Evolutionary conservation across 306 rosid species (phyloP).

Genomic region (Cicer bijugum): DNA sequence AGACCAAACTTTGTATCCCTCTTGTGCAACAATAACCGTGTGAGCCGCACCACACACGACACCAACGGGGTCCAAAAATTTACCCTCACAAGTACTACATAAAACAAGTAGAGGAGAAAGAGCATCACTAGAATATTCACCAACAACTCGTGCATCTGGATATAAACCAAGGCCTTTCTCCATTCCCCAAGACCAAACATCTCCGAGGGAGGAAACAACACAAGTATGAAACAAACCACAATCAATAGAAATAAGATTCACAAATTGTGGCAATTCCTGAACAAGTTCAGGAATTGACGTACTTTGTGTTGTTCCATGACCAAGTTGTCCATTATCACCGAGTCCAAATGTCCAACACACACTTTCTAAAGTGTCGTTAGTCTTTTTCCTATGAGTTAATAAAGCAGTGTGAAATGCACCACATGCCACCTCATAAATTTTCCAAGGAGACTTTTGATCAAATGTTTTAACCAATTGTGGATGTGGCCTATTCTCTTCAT

Average conservation of each 20-base stretch:
- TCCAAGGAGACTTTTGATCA: constrained; percentile 59
- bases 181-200: constrained; percentile 99
- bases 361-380: constrained; percentile 56
- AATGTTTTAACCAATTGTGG: constrained; percentile 65
- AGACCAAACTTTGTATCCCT: constrained; percentile 80
- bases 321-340: constrained; percentile 96
- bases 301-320: constrained; percentile 77
- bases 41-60: constrained; percentile 93
- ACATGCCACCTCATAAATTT: constrained; percentile 75
- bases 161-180: constrained; percentile 92
- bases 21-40: constrained; percentile 66
- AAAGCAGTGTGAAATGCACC: constrained; percentile 94
- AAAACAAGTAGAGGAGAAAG: constrained; percentile 60
- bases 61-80: constrained; percentile 67
- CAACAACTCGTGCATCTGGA: constrained; percentile 67
- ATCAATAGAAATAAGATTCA: constrained; percentile 58
- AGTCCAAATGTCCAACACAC: constrained; percentile 88
- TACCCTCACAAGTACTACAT: constrained; percentile 47
- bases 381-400: constrained; percentile 66
- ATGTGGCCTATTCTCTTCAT: constrained; percentile 55
- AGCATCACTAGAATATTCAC: constrained; percentile 71
- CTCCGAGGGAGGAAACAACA: constrained; percentile 77
- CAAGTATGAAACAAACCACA: constrained; percentile 92
- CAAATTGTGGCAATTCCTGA: constrained; percentile 62
- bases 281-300: constrained; percentile 61